Percentiles rank a stretch among this genome's conserved stretches.
Conservation (phyloP, 1,284 basidiomycete genomes). For the Ganoderma lucidum region DNA sequence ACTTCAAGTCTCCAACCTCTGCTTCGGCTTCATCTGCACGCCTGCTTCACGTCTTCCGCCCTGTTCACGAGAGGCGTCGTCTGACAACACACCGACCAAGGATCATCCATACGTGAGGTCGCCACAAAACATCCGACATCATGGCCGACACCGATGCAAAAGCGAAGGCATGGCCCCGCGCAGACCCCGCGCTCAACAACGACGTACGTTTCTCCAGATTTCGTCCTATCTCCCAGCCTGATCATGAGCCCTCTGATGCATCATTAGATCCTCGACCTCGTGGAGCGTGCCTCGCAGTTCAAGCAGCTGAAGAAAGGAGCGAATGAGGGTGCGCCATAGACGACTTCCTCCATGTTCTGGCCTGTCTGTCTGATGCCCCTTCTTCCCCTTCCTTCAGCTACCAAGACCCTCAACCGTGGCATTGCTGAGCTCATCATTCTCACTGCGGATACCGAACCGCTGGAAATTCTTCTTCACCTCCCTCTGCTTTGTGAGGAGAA, state of each 20-base stretch:
- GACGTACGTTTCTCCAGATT: conserved; percentile 67
- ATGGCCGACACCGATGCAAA: conserved; percentile 64
- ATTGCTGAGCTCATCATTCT: conserved; percentile 99
- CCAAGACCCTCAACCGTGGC: conserved; percentile 98
- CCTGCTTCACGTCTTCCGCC: conserved; percentile 25
- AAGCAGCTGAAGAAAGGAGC: conserved; percentile 99
- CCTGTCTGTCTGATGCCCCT: conserved; percentile 8
- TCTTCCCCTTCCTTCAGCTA: conserved; percentile 59
- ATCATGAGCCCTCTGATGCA: neutral
- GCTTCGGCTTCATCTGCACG: conserved; percentile 14
- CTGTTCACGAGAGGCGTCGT: conserved; percentile 28
- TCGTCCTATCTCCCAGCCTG: conserved; percentile 29
- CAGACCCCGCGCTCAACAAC: conserved; percentile 92
- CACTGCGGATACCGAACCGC: conserved; percentile 97
- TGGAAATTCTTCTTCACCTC: conserved; percentile 97
- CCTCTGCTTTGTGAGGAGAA: conserved; percentile 99
- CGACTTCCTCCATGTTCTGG: neutral
- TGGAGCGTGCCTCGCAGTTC: conserved; percentile 91
- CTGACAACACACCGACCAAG: conserved; percentile 60
- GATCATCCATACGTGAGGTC: conserved; percentile 83
- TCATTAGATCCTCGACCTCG: conserved; percentile 84
- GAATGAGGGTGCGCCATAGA: conserved; percentile 77
- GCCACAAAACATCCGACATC: conserved; percentile 32
- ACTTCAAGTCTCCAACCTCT: neutral
- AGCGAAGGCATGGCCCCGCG: conserved; percentile 93